Base-by-base conservation (phyloP, 2,329 filamentous ascomycete species). In the Mycosphaerelloides madeirae region DNA sequence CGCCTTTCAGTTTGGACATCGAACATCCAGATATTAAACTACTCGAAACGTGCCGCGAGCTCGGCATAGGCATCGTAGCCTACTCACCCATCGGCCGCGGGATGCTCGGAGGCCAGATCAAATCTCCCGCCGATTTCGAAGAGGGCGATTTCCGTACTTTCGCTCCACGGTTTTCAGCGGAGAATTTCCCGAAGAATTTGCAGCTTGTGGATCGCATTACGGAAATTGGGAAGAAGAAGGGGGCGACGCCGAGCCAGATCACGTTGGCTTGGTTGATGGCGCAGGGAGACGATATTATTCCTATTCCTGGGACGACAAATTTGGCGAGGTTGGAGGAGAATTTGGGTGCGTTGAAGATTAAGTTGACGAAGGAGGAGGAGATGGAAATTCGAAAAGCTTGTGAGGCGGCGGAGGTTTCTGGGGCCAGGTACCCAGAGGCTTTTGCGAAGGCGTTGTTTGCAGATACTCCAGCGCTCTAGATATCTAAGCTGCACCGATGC, bases 231-330 rank as follows among this genome's bases (percentile, higher is more conserved):
- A 64, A 70, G 32, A 68, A 65, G 49, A 83, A 84, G 63, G 71
- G 67, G 3, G 71, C 68, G 35, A 81, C 80, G 0, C 54, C 78
- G 0, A 71, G 70, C 1, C 76, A 86, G 58, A 58, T 86, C 25
- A 75, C 78, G 1, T 66, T 85, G 20, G 81, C 81, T 0, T 85
- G 81, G 80, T 54, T 85, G 44, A 55, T 81, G 51, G 73, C 73
- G 3, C 79, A 84, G 54, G 62, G 62, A 12, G 69, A 75, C 2
- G 76, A 81, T 52, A 68, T 84, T 38, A 74, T 80, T 55, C 78
- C 82, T 0, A 61, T 62, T 45, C 76, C 76, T 0, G 77, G 77
- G 6, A 77, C 75, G 0, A 77, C 74, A 46, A 69, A 68, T 16
- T 52, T 72, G 13, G 61, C 66, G 16, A 66, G 71, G 31, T 46